Percentiles rank a stretch among this genome's conserved stretches.
phyloP scores from a whole-genome alignment of 257 asterid species.

The Penstemon barbatus region DNA sequence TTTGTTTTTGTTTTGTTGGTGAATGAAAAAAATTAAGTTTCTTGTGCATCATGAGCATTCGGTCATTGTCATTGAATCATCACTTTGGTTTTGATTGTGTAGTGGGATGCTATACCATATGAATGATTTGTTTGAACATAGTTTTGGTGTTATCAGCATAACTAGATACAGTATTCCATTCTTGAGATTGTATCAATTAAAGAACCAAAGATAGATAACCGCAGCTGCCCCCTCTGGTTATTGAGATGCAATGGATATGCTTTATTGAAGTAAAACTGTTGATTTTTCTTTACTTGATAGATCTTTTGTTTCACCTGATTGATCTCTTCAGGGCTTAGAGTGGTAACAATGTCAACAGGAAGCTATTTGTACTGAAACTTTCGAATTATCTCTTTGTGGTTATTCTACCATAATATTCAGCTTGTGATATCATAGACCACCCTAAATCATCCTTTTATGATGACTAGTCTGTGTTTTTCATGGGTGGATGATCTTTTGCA shows the following conservation, averaged over 20 bases:
- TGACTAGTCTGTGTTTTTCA: neutral
- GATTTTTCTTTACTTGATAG: constrained; percentile 15
- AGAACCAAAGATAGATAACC: constrained; percentile 11
- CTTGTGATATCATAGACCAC: neutral
- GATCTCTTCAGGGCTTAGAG: constrained; percentile 10
- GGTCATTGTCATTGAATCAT: constrained; percentile 79
- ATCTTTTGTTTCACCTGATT: constrained; percentile 8
- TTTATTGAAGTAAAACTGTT: neutral
- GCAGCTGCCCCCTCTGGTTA: neutral
- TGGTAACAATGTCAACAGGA: constrained; percentile 7
- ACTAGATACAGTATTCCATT: too few relatives aligned
- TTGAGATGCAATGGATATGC: too few relatives aligned
- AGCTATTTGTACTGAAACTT: constrained; percentile 2
- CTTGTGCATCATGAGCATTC: constrained; percentile 63
- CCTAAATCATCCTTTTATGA: neutral
- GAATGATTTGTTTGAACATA: neutral
- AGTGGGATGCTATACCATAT: constrained; percentile 36
- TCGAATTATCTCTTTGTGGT: constrained; percentile 9
- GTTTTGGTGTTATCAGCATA: constrained; percentile 17
- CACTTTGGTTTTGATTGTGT: constrained; percentile 96
- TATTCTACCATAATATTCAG: constrained; percentile 4
- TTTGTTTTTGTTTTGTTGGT: too few relatives aligned
- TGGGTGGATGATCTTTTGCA: constrained; percentile 2
- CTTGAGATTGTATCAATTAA: neutral
- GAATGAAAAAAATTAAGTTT: constrained; percentile 16